Conservation (phyloP, 768 basidiomycete species). For the Tricholoma matsutake region DNA sequence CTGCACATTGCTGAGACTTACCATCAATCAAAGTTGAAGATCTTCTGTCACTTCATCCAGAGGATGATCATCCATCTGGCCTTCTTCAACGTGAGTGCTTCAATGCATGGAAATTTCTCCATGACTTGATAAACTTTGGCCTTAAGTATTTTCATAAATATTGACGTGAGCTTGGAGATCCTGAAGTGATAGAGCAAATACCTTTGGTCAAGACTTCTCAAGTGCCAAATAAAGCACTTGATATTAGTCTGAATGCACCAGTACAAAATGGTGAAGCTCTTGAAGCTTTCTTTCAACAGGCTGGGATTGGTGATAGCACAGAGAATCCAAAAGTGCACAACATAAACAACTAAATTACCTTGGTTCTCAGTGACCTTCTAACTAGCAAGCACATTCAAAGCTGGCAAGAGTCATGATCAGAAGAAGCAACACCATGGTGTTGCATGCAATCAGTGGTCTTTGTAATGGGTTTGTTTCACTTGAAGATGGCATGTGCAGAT, state of each 20-base stretch:
- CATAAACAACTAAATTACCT: neutral
- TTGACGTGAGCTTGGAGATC: constrained; percentile 13
- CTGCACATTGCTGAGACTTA: constrained; percentile 23
- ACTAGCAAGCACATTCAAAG: constrained; percentile 13
- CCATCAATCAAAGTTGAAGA: constrained; percentile 18
- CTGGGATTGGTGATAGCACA: constrained; percentile 20
- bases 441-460: constrained; percentile 19
- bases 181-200: constrained; percentile 20
- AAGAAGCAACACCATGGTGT: constrained; percentile 16
- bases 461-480: constrained; percentile 24
- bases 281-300: constrained; percentile 13
- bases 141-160: constrained; percentile 19
- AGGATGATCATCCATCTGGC: constrained; percentile 7
- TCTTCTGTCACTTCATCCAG: constrained; percentile 9
- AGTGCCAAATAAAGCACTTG: constrained; percentile 1
- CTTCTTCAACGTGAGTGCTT: constrained; percentile 24
- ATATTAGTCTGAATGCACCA: neutral
- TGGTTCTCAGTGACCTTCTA: constrained; percentile 14
- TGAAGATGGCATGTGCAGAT: constrained; percentile 27
- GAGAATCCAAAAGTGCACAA: neutral
- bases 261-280: neutral
- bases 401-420: constrained; percentile 6
- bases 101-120: constrained; percentile 26
- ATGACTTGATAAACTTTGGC: constrained; percentile 21
- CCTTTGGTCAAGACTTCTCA: constrained; percentile 1